Evolutionary conservation across 352 stramenopile species (phyloP).

Genomic region (Phytophthora pinifolia): DNA sequence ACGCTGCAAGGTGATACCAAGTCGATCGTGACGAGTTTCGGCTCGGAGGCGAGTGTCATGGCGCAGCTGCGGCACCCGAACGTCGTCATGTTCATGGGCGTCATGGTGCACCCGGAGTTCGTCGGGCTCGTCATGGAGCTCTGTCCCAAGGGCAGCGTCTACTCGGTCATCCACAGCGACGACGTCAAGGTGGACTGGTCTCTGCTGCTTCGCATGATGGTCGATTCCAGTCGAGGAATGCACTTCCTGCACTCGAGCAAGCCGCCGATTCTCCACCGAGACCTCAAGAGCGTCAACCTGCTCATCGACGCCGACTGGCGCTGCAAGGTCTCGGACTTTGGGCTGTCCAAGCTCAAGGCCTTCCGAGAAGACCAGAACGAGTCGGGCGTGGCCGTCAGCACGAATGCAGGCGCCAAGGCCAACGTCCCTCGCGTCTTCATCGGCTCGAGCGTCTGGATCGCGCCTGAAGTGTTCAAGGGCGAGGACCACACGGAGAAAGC

Average conservation of each 20-base stretch:
- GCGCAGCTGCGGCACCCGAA: conserved; percentile 82
- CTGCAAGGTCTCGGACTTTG: conserved; percentile 91
- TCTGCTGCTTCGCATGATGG: conserved; percentile 82
- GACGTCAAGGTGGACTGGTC: conserved; percentile 87
- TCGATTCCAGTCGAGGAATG: conserved; percentile 88
- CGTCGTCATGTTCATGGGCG: conserved; percentile 91
- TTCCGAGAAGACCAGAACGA: conserved; percentile 64
- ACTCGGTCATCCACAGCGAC: conserved; percentile 76
- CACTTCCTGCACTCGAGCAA: conserved; percentile 91
- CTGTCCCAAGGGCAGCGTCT: conserved; percentile 84
- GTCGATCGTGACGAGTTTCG: conserved; percentile 82
- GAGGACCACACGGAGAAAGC: conserved; percentile 86
- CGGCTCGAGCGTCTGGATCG: conserved; percentile 91
- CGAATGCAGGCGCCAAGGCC: conserved; percentile 6
- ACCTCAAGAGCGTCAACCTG: conserved; percentile 91
- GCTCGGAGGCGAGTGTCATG: conserved; percentile 82
- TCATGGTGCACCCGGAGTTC: conserved; percentile 87
- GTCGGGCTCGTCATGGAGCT: conserved; percentile 90
- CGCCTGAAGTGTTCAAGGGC: conserved; percentile 89
- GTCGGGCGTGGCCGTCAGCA: conserved; percentile 11
- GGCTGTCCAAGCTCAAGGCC: conserved; percentile 83
- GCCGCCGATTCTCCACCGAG: conserved; percentile 87
- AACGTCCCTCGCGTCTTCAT: conserved; percentile 54
- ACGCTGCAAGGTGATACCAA: conserved; percentile 76
- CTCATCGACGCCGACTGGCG: conserved; percentile 88